Conservation (phyloP, 768 basidiomycete genomes). For the Cyathus striatus region DNA sequence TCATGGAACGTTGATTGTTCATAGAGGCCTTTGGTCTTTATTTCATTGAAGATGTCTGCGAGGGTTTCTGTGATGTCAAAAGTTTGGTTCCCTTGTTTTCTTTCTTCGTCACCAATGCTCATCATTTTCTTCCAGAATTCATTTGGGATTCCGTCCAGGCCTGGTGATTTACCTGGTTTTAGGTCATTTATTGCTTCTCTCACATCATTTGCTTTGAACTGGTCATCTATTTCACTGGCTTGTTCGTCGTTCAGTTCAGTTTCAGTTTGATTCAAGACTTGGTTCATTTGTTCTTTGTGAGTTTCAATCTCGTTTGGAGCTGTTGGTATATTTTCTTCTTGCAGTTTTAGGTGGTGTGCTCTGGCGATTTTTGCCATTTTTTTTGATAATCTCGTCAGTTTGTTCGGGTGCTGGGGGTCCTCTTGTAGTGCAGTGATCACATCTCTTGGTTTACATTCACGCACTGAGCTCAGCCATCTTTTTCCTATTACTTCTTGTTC, state of each 20-base stretch:
- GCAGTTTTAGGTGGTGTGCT: background rate
- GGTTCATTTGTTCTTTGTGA: background rate
- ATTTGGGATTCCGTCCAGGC: conserved; percentile 18
- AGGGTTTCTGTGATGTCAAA: conserved; percentile 10
- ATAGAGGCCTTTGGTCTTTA: conserved; percentile 15
- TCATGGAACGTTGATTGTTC: conserved; percentile 11
- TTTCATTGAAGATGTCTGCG: conserved; percentile 16
- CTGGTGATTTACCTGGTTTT: conserved; percentile 13
- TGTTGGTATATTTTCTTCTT: too few relatives aligned
- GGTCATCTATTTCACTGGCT: too few relatives aligned
- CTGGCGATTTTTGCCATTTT: background rate
- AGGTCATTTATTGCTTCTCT: conserved; percentile 7
- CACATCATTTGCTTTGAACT: conserved; percentile 10
- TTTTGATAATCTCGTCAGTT: too few relatives aligned
- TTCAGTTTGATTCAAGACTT: conserved; percentile 1
- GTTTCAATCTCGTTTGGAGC: background rate
- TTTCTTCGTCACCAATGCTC: background rate
- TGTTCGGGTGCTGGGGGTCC: background rate
- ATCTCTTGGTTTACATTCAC: background rate
- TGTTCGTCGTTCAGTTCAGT: too few relatives aligned
- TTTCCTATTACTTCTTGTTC: background rate
- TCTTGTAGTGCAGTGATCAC: background rate
- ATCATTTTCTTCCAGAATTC: conserved; percentile 22
- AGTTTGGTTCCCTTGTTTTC: background rate
- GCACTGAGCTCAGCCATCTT: background rate